Conservation (phyloP, 106 monocot genomes). For the Phalaenopsis aphrodite region DNA sequence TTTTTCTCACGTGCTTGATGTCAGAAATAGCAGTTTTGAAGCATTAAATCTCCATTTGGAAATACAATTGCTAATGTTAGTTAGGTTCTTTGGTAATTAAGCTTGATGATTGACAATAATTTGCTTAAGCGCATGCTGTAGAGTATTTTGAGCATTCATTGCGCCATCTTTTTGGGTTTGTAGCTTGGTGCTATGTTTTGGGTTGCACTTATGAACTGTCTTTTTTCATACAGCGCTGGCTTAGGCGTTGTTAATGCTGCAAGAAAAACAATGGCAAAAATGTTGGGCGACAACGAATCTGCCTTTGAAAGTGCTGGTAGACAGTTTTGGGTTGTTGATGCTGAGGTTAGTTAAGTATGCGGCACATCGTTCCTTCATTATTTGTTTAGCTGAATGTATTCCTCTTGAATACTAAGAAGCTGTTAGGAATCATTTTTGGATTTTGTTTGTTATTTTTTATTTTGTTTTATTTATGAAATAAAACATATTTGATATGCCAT, state of each 20-base stretch:
- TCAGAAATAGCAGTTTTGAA: no score
- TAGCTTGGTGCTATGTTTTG: not conserved
- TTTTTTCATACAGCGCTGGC: conserved; percentile 59
- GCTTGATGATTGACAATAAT: not conserved
- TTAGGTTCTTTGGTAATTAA: not conserved
- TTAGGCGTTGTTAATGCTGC: conserved; percentile 91
- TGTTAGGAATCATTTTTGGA: no score
- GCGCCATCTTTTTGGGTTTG: not conserved
- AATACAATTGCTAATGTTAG: not conserved
- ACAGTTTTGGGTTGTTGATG: conserved; percentile 99
- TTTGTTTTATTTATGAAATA: no score
- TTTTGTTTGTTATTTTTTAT: no score
- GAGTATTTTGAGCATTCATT: not conserved
- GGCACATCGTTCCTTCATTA: not conserved
- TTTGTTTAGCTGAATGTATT: not conserved
- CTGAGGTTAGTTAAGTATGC: conserved; percentile 35
- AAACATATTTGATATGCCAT: no score
- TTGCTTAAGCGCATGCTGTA: not conserved
- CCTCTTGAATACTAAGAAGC: not conserved
- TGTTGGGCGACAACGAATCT: conserved; percentile 85
- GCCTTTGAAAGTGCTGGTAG: conserved; percentile 89
- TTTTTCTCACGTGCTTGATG: not conserved
- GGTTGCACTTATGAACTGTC: not conserved
- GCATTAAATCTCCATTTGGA: not conserved
- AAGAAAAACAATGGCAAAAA: conserved; percentile 92